A percentile compares a stretch with the other conserved stretches of the same genome.
phyloP scores from a whole-genome alignment of 2,329 filamentous ascomycete genomes.

The Xylaria sp. region DNA sequence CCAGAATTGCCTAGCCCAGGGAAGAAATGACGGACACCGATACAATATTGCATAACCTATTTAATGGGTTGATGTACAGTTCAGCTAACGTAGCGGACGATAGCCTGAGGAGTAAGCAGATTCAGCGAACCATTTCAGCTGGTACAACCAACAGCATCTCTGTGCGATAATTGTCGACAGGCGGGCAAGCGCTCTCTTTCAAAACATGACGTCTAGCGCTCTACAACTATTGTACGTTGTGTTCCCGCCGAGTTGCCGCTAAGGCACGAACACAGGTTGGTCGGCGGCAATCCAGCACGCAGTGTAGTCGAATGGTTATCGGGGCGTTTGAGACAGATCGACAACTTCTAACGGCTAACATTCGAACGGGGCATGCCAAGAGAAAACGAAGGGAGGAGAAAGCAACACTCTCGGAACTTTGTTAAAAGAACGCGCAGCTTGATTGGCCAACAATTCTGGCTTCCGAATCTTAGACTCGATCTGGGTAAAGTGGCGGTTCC shows the following conservation, averaged over 20 bases:
- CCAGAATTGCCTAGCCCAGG: constrained; percentile 7
- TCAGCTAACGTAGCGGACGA: constrained; percentile 4
- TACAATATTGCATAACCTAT: constrained; percentile 25
- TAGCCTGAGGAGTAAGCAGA: background rate
- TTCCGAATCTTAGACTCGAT: constrained; percentile 17
- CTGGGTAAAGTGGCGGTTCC: constrained; percentile 25
- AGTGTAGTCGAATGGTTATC: constrained; percentile 10
- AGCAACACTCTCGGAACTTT: constrained; percentile 15
- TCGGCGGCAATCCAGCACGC: constrained; percentile 15
- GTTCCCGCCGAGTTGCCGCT: constrained; percentile 11
- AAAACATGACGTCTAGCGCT: constrained; percentile 16
- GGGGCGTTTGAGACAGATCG: constrained; percentile 20
- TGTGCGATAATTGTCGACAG: constrained; percentile 11
- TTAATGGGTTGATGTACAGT: constrained; percentile 3
- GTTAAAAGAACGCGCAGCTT: constrained; percentile 13
- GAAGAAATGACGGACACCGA: background rate
- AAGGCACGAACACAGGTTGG: constrained; percentile 27
- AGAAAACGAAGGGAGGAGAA: constrained; percentile 19
- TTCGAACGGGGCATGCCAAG: constrained; percentile 22
- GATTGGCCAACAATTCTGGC: constrained; percentile 29
- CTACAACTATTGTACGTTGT: background rate
- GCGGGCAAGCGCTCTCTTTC: constrained; percentile 2
- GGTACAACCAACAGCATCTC: background rate
- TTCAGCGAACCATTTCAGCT: constrained; percentile 24
- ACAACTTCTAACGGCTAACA: constrained; percentile 25